These are phyloP conservation scores for Pichia sp. DNA, from an alignment of 1,139 yeast species.

Conservation along the genomic window DNA sequence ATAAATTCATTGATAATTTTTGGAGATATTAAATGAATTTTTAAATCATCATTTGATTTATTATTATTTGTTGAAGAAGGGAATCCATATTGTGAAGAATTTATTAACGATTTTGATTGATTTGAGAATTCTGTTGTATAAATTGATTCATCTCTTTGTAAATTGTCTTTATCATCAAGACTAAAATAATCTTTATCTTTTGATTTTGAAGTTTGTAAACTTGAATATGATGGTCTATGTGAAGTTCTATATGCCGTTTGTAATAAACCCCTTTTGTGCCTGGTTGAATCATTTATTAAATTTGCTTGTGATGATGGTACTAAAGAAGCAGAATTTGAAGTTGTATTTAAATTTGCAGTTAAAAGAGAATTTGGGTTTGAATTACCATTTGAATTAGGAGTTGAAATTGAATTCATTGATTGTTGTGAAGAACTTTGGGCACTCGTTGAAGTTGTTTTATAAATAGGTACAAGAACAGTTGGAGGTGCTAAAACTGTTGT, in stretches of 20 bases:
- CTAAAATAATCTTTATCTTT: not conserved
- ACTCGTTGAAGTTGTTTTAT: constrained; percentile 2
- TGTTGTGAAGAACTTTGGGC: constrained; percentile 1
- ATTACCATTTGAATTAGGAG: too few species aligned
- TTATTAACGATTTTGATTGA: not conserved
- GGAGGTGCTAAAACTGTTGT: constrained; percentile 5
- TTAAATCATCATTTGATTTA: not conserved
- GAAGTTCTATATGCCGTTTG: constrained; percentile 9
- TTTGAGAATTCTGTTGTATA: not conserved
- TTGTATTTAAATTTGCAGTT: too few species aligned
- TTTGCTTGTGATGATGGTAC: not conserved
- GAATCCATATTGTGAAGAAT: not conserved
- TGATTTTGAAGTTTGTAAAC: not conserved
- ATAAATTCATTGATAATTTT: constrained; percentile 10
- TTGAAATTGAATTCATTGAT: not conserved
- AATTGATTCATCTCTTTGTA: not conserved
- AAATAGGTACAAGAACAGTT: constrained; percentile 8
- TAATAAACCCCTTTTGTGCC: constrained; percentile 5
- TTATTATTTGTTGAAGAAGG: not conserved
- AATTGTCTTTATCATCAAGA: not conserved
- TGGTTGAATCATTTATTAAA: not conserved
- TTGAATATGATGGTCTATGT: constrained; percentile 1
- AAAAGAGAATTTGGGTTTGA: too few species aligned
- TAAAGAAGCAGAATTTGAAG: too few species aligned
- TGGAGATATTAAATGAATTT: constrained; percentile 11